Base-by-base conservation (phyloP, 805 yeast genomes). In the Candida insectorum region DNA sequence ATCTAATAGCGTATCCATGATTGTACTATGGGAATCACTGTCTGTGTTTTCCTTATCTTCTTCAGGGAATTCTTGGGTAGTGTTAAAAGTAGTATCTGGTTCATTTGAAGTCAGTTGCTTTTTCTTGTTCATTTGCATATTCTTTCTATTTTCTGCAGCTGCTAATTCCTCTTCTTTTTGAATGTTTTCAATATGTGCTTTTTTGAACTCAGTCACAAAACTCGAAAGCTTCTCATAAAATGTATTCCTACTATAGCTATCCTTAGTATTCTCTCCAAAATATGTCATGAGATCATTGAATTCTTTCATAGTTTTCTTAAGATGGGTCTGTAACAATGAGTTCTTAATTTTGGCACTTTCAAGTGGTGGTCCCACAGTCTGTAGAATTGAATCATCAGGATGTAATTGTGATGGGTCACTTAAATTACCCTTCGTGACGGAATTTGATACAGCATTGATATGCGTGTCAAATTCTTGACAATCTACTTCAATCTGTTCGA, bases 251-350 rank as follows among this genome's bases (percentile, higher is more conserved):
- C 89, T 75, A 44, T 69, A 66, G 24, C 73, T 64, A 55, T 91
- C 97, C 6, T 56, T 60, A 1, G 84, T 71, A 54, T 86, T 94
- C 58, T 93, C 98, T n/a, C 97, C 97, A 53, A 85, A 93, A 47
- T 75, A 79, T 42, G 71, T 71, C 94, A 93, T 82, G 42, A 88
- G 65, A 21, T 72, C 68, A 33, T 77, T 76, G 51, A 84, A 85
- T 39, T 82, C 86, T 27, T 73, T 64, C 35, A 80, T 59, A 0
- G 91, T 78, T 16, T 77, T 60, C 35, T 69, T 71, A 18, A 81
- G 65, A 44, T 84, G 89, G 34, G 78, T 77, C 28, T 73, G 72
- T 26, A 93, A 59, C 24, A 81, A 61, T 13, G 76, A 76, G 31
- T 79, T 77, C 57, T 85, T 86, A 30, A 74, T 71, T 35, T 81